Conservation (phyloP, 73 alveolate species). For the Breviolum minutum region DNA sequence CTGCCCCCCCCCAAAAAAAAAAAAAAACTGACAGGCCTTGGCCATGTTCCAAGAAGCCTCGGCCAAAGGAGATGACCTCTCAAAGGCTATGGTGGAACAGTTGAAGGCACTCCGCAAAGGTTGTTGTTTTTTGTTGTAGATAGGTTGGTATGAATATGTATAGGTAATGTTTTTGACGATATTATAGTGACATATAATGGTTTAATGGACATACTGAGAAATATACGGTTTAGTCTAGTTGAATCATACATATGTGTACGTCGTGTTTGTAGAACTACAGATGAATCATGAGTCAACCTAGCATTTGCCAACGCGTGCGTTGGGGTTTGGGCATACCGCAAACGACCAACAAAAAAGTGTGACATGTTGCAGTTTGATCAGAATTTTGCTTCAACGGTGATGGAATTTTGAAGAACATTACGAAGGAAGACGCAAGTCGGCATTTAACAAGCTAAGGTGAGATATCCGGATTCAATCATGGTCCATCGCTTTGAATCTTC, state of each 20-base stretch:
- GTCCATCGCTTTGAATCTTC: too few species aligned
- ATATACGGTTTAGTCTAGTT: neutral
- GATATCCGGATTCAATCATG: too few species aligned
- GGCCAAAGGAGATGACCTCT: slow-evolving; percentile 25
- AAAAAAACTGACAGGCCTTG: slow-evolving; percentile 36
- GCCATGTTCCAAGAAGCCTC: slow-evolving; percentile 54
- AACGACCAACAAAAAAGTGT: too few species aligned
- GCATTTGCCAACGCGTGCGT: neutral
- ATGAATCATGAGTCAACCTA: too few species aligned
- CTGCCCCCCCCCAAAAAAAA: too few species aligned
- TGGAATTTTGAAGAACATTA: too few species aligned
- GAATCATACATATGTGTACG: too few species aligned
- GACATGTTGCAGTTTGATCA: neutral
- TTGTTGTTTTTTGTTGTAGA: neutral
- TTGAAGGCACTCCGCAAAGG: slow-evolving; percentile 34
- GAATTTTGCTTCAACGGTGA: neutral
- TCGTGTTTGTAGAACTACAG: neutral
- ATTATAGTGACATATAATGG: too few species aligned
- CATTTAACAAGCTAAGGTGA: too few species aligned
- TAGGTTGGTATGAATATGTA: neutral
- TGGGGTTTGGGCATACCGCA: neutral
- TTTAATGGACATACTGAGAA: too few species aligned
- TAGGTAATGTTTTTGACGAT: neutral
- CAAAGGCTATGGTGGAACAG: slow-evolving; percentile 63
- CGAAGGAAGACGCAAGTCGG: too few species aligned